phyloP scores from a whole-genome alignment of 1,139 yeast genomes.

The Magnusiomyces tetraspermus region DNA sequence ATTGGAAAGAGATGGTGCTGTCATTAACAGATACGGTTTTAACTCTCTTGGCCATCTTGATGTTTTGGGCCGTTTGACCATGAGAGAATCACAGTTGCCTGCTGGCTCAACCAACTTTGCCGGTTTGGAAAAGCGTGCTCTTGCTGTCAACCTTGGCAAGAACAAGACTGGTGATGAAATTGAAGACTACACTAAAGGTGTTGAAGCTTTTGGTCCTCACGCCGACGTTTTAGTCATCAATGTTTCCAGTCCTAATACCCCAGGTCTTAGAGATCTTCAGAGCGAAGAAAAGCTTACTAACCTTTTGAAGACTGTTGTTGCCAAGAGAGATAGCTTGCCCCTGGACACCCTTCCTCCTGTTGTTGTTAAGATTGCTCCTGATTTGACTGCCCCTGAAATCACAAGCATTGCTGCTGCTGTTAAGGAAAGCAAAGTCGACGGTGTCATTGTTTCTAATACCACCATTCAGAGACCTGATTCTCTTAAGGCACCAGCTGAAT shows the following conservation, averaged over 20 bases:
- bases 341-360: constrained; percentile 43
- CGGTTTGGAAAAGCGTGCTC: constrained; percentile 51
- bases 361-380: constrained; percentile 89
- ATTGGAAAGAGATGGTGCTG: constrained; percentile 75
- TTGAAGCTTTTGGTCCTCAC: constrained; percentile 63
- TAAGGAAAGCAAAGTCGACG: constrained; percentile 69
- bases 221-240: constrained; percentile 87
- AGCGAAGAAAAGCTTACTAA: constrained; percentile 61
- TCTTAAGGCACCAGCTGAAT: constrained; percentile 41
- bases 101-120: constrained; percentile 39
- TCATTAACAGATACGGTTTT: constrained; percentile 89
- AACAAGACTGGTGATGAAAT: constrained; percentile 88
- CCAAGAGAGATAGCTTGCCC: constrained; percentile 31
- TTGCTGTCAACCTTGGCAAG: constrained; percentile 83
- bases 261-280: constrained; percentile 85
- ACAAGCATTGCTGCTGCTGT: constrained; percentile 78
- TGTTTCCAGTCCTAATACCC: constrained; percentile 95
- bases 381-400: constrained; percentile 71
- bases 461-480: constrained; percentile 68
- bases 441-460: constrained; percentile 86
- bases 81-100: constrained; percentile 34
- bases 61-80: constrained; percentile 55
- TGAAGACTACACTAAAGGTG: constrained; percentile 77
- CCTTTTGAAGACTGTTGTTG: constrained; percentile 45
- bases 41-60: constrained; percentile 80